Conservation (phyloP, 441 rosid genomes). For the Manihot esculenta region DNA sequence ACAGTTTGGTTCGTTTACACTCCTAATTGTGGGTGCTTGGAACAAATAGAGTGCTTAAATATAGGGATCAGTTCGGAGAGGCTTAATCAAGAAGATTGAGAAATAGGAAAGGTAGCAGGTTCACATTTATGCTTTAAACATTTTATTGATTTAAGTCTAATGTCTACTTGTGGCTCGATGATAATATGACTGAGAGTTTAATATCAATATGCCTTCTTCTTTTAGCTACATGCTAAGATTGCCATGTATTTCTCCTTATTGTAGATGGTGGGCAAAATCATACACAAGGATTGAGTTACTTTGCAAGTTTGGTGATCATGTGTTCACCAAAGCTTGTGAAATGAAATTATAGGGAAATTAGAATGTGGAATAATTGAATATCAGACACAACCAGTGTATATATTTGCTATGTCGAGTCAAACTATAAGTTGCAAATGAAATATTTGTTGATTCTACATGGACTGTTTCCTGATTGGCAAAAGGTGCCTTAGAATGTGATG, state of each 20-base stretch:
- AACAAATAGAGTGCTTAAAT: background rate
- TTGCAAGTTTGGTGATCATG: constrained; percentile 1
- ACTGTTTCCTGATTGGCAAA: background rate
- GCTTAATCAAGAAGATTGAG: background rate
- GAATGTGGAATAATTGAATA: background rate
- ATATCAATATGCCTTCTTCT: background rate
- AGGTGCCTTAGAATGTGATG: background rate
- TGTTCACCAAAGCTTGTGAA: background rate
- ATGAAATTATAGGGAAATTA: background rate
- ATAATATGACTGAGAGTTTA: background rate
- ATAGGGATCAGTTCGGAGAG: background rate
- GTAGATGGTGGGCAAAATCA: background rate
- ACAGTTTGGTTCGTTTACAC: too few relatives aligned
- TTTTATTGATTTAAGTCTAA: background rate
- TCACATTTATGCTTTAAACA: background rate
- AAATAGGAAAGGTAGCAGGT: background rate
- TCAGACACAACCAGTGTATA: background rate
- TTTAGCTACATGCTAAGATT: background rate
- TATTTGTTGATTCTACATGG: background rate
- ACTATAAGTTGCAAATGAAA: background rate
- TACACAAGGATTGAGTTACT: background rate
- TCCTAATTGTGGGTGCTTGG: background rate
- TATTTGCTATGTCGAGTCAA: background rate
- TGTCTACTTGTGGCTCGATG: background rate
- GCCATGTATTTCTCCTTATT: background rate